Percentiles rank a stretch among this genome's conserved stretches.
These are phyloP conservation scores for Penicillium nucicola DNA, from an alignment of 495 filamentous ascomycete species.

Conservation along the genomic window DNA sequence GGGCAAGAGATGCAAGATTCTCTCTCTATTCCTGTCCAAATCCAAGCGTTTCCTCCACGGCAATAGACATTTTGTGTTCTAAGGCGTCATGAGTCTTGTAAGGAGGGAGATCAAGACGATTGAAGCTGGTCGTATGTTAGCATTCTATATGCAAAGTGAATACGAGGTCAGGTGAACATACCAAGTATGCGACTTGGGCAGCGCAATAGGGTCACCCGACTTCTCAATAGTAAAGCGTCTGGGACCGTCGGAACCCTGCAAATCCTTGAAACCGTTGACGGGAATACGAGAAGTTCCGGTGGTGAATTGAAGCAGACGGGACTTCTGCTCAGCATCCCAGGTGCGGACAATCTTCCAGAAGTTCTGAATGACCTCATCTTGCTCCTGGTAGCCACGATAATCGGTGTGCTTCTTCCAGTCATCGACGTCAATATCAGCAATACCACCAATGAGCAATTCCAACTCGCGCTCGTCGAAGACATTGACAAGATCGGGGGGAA, in stretches of 20 bases:
- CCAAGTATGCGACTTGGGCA: slow-evolving; percentile 98
- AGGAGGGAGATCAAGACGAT: slow-evolving; percentile 90
- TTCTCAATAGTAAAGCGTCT: slow-evolving; percentile 98
- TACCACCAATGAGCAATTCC: slow-evolving; percentile 95
- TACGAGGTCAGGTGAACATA: slow-evolving; percentile 45
- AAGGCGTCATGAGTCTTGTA: slow-evolving; percentile 87
- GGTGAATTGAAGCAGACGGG: slow-evolving; percentile 90
- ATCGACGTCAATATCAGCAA: slow-evolving; percentile 98
- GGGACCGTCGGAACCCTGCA: slow-evolving; percentile 95
- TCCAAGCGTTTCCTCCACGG: slow-evolving; percentile 97
- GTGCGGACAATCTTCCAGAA: slow-evolving; percentile 98
- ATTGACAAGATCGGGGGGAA: slow-evolving; percentile 93
- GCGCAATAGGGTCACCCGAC: slow-evolving; percentile 79
- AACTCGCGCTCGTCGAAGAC: slow-evolving; percentile 98
- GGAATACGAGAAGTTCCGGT: slow-evolving; percentile 97
- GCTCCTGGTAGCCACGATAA: slow-evolving; percentile 98
- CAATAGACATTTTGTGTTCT: slow-evolving; percentile 86
- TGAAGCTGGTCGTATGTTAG: slow-evolving; percentile 66
- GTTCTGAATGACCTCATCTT: slow-evolving; percentile 92
- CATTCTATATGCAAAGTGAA: background rate
- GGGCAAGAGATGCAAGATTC: background rate
- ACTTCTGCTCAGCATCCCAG: slow-evolving; percentile 99
- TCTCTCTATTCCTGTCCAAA: slow-evolving; percentile 88
- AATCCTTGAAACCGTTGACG: slow-evolving; percentile 99
- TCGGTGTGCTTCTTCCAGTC: slow-evolving; percentile 99